Base-by-base conservation (phyloP, 2,329 filamentous ascomycete genomes). In the Raffaelea deltoideospora region DNA sequence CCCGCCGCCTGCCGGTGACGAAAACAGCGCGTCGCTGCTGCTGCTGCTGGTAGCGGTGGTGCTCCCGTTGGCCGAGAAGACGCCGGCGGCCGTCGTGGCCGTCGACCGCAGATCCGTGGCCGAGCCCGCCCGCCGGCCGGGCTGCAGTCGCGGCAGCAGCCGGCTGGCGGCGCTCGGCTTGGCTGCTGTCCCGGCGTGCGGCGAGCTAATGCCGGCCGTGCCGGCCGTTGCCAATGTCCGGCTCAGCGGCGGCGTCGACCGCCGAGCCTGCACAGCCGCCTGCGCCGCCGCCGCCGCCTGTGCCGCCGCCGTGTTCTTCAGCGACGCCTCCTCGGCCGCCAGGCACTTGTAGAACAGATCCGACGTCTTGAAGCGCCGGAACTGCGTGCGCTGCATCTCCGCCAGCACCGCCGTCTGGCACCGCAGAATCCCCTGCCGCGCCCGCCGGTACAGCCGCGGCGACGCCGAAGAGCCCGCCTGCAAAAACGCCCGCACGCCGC, bases 281-380 rank as follows among this genome's bases (percentile, higher is more conserved):
- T 18, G 10, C 24, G 44, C 26, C 35, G 39, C 31, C 36, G 48
- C 21, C 30, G 49, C 40, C 34, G 43, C 40, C 13, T 4, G 6
- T 18, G 15, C 8, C 24, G 35, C 22, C 27, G 19, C 15, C 26
- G 32, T 26, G 15, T 33, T 36, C 26, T n/a, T 47, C 37, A 51
- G 63, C 2, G 70, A 65, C 30, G 72, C 67, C 56, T 94, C 86
- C 49, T 93, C 84, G 11, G 88, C 82, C 8, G 88, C 85, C 1
- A 98, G 66, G 53, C 87, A 95, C 54, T 98, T 98, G 64, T 90
- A 96, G 54, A 86, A 98, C 1, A 98, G 58, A 50, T 96, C 90
- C 0, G 90, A 94, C 47, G 77, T 82, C 51, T 87, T 93, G 62
- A 98, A 98, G 17, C 72, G 74, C 15, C 80, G 76, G 44, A 90